A percentile compares a stretch with the other conserved stretches of the same genome.
phyloP scores from a whole-genome alignment of 208 protist genomes.

The Crithidia brevicula region DNA sequence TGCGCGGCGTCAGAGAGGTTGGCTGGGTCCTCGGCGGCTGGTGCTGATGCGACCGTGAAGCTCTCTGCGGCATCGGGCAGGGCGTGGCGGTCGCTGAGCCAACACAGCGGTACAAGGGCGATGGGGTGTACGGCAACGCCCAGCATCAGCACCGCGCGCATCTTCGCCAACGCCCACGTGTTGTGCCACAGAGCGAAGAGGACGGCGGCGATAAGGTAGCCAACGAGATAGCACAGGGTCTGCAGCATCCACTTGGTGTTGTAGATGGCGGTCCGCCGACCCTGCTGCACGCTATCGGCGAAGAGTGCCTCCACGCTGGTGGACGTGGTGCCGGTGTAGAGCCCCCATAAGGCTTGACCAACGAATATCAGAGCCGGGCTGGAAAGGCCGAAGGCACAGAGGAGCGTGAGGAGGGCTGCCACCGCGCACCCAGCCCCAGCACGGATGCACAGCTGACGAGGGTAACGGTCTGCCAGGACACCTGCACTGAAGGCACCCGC shows the following conservation, averaged over 20 bases:
- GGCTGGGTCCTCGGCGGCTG: too few species aligned
- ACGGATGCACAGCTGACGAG: conserved; percentile 31
- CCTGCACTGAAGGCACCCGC: conserved; percentile 34
- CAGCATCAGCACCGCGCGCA: conserved; percentile 37
- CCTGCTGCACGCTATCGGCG: conserved; percentile 56
- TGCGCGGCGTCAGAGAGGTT: too few species aligned
- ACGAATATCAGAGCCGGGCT: conserved; percentile 16
- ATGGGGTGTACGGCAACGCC: conserved; percentile 29
- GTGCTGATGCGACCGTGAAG: too few species aligned
- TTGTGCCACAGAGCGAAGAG: conserved; percentile 48
- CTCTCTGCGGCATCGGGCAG: background rate
- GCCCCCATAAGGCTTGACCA: conserved; percentile 49
- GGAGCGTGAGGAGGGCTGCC: conserved; percentile 31
- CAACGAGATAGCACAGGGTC: conserved; percentile 58
- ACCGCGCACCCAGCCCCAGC: conserved; percentile 32
- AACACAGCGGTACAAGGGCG: conserved; percentile 30
- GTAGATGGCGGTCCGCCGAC: conserved; percentile 50
- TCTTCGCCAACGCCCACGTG: conserved; percentile 32
- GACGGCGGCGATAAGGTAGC: conserved; percentile 40
- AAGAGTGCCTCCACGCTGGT: conserved; percentile 67
- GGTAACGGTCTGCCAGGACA: conserved; percentile 13
- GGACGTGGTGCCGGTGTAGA: conserved; percentile 43
- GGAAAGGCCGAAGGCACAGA: conserved; percentile 6
- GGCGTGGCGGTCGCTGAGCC: conserved; percentile 29
- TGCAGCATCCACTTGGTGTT: conserved; percentile 79